A percentile compares a stretch with the other conserved stretches of the same genome.
These are phyloP conservation scores for Candida rishiriensis DNA, from an alignment of 805 yeast species.

Conservation along the genomic window DNA sequence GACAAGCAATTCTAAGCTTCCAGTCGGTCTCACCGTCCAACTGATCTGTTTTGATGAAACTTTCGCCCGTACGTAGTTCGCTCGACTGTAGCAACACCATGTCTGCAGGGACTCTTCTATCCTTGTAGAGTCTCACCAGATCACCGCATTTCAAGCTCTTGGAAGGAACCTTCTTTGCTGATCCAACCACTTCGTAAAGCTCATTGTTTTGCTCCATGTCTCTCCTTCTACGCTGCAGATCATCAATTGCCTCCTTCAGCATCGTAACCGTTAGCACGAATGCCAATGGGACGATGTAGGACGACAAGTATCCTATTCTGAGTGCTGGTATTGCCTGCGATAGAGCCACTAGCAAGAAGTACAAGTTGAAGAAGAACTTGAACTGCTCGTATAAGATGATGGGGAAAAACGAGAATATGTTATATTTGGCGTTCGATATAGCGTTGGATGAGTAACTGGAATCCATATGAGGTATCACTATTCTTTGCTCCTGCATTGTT, in stretches of 20 bases:
- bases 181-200: slow-evolving; percentile 63
- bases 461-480: slow-evolving; percentile 36
- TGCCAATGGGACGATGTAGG: slow-evolving; percentile 90
- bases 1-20: slow-evolving; percentile 82
- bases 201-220: slow-evolving; percentile 89
- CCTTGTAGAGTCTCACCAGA: slow-evolving; percentile 71
- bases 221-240: slow-evolving; percentile 81
- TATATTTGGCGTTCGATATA: slow-evolving; percentile 90
- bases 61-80: slow-evolving; percentile 69
- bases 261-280: slow-evolving; percentile 91
- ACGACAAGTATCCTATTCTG: slow-evolving; percentile 88
- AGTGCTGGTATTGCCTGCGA: slow-evolving; percentile 88
- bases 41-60: slow-evolving; percentile 95
- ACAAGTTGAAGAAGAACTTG: slow-evolving; percentile 91
- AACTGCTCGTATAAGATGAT: slow-evolving; percentile 90
- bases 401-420: slow-evolving; percentile 83
- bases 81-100: slow-evolving; percentile 78
- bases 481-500: slow-evolving; percentile 24
- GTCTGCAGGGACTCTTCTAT: slow-evolving; percentile 90
- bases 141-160: slow-evolving; percentile 82
- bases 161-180: slow-evolving; percentile 40
- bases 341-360: slow-evolving; percentile 87
- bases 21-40: slow-evolving; percentile 99
- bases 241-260: slow-evolving; percentile 95
- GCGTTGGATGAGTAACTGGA: slow-evolving; percentile 59